Percentiles rank a stretch among this genome's conserved stretches.
These are phyloP conservation scores for Aristolochia fimbriata DNA, from an alignment of 164 flowering plant species.

Conservation along the genomic window DNA sequence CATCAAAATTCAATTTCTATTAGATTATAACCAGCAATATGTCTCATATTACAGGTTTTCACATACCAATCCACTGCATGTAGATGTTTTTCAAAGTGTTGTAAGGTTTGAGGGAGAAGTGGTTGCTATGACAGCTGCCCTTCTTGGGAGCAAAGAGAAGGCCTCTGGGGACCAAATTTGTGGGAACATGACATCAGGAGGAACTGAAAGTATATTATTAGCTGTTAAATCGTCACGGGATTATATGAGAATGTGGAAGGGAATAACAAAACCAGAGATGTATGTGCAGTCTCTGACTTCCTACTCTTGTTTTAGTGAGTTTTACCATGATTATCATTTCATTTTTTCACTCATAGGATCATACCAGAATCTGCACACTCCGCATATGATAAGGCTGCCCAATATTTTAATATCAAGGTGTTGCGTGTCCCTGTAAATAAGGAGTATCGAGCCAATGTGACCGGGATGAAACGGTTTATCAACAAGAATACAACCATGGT, in stretches of 20 bases:
- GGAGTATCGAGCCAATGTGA: constrained; percentile 82
- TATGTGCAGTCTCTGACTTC: constrained; percentile 14
- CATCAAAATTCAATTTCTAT: too few relatives aligned
- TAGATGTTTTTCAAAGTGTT: constrained; percentile 88
- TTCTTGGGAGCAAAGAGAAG: constrained; percentile 79
- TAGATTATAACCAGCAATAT: neutral
- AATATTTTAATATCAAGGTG: constrained; percentile 86
- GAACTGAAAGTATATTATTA: constrained; percentile 90
- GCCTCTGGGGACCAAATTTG: constrained; percentile 85
- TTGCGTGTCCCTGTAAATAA: constrained; percentile 86
- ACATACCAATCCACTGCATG: constrained; percentile 94
- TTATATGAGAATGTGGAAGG: constrained; percentile 76
- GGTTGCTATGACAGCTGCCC: constrained; percentile 91
- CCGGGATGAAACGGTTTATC: constrained; percentile 48
- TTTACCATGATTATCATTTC: neutral
- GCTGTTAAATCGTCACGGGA: constrained; percentile 94
- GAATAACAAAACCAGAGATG: constrained; percentile 87
- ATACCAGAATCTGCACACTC: constrained; percentile 98
- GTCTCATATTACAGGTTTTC: constrained; percentile 56
- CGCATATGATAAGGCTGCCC: constrained; percentile 97
- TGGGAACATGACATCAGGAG: constrained; percentile 99
- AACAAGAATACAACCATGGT: constrained; percentile 88
- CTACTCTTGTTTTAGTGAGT: neutral
- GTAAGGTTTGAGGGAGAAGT: constrained; percentile 85
- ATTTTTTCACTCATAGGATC: constrained; percentile 39